Evolutionary conservation across 495 filamentous ascomycete genomes (phyloP), one percentile per base, ranked within the genome.

Genomic region (Podospora tetraspora): DNA sequence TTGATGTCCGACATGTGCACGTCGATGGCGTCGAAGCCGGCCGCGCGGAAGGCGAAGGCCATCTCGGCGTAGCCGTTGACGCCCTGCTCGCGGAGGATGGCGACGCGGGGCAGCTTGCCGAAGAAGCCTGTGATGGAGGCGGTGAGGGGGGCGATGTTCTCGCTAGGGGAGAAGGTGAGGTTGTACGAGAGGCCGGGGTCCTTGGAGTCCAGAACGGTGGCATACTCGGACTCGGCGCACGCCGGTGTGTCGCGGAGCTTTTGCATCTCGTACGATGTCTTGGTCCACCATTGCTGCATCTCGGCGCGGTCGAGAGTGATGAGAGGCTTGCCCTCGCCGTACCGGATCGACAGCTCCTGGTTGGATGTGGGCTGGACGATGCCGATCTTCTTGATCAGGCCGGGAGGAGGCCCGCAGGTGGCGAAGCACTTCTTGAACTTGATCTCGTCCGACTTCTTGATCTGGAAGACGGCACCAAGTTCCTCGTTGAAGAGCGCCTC

Each of bases 1-100:
- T 97, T 88, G 71, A 99, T 88, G 73, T 98, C 94, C 3, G 90
- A 94, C 94, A 99, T 98, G 84, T 97, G 95, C 3, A 99, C 91
- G 75, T 99, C 95, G 37, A 97, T 84, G 7, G 93, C 87, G 27
- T 92, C 86, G 80, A 99, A 98, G 43, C 94, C 94, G 64, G 94
- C 95, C 23, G 87, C 87, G 74, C 90, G 87, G 86, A 99, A 99
- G 64, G 94, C 94, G 70, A 96, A 98, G 6, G 95, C 95, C 81
- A 99, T 98, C 77, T 99, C 95, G 21, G 92, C 89, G 73, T 97
- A 89, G 43, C 93, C 92, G 80, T 99, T 98, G 70, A 96, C 91
- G 73, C 95, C 95, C 79, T 97, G 92, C 76, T 98, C 95, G 71
- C 96, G 84, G 19, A 99, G 88, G 73, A 99, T 97, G 43, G 95